Base-by-base conservation (phyloP, 306 rosid species). In the Malus sylvestris region DNA sequence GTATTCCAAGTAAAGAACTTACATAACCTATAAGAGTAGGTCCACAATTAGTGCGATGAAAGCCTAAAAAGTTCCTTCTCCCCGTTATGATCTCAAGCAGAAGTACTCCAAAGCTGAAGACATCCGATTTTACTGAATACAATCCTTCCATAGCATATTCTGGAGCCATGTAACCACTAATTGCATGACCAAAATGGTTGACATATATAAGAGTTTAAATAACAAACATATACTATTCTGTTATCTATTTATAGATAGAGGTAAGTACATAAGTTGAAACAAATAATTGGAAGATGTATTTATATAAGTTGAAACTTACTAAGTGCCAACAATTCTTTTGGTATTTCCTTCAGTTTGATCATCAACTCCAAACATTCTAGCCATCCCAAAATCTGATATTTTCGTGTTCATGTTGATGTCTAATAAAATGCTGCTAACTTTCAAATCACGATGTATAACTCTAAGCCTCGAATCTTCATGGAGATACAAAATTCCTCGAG, bases 331-430 rank as follows among this genome's bases (percentile, higher is more conserved):
- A 10, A 86, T 67, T 73, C 76, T 79, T 3, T 18, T 77, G 1
- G 87, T 86, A 38, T 57, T 78, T 55, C 46, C 84, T 19, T 70
- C 52, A 38, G 71, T 78, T 82, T 82, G 81, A 58, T 86, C 1
- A 60, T 53, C 6, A n/a, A 30, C 23, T 16, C 23, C 55, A 58
- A 84, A 67, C 10, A 82, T 44, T 20, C 61, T 88, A 52, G 92
- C 88, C 78, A 82, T 42, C 3, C 92, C 88, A 68, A 86, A 88
- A 68, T 88, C 87, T 19, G 92, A 78, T 19, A 86, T 57, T 73
- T 80, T 88, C 14, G 88, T 80, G 51, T 82, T 77, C 85, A 86
- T 74, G 0, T 78, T 38, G 0, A 8, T 73, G 46, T 88, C 89
- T 38, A 88, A 33, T 15, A 85, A 10, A 3, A 85, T 60, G 49